Base-by-base conservation (phyloP, 352 stramenopile genomes). In the Phytophthora cryptogea region DNA sequence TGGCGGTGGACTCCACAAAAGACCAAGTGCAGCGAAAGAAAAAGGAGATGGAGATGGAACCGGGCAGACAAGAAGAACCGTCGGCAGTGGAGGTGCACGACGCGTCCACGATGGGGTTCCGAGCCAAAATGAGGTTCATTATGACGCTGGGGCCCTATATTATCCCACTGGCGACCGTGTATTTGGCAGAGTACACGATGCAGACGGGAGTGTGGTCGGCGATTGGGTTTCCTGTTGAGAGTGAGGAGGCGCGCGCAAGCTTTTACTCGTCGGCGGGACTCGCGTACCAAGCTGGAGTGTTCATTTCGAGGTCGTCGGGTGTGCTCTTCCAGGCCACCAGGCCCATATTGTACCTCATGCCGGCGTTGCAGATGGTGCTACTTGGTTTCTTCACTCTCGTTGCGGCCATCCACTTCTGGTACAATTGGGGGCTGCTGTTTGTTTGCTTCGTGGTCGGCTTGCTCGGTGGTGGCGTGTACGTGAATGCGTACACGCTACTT, bases 161-260 rank as follows among this genome's bases (percentile, higher is more conserved):
- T 50, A 70, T 97, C 17, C 90, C 92, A 6, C 66, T 98, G 8
- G 86, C 94, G 39, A 74, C 90, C 30, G 94, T 98, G 5, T 98
- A 98, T 68, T 89, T 95, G 33, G 86, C 92, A 8, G 95, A 98
- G 66, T 98, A 98, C 72, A 90, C 89, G 4, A 92, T 98, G 68
- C 92, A 98, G 70, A 92, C 86, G 1, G 95, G 93, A 26, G 88
- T 96, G 10, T 98, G 95, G 95, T 95, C 89, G 11, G 80, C 92
- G 9, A 97, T 98, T 63, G 93, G 95, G 8, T 98, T 98, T 62
- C 95, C 95, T 1, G 84, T 97, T 0, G 70, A 78, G 23, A 84
- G 76, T 60, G 66, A 76, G 31, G 59, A 65, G 0, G 82, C 92
- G 7, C 86, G 92, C 28, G 68, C 90, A 35, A 61, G 69, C 39